Evolutionary conservation across 371 early-diverging fungal species (phyloP).

Genomic region (Fennellomyces sp.): DNA sequence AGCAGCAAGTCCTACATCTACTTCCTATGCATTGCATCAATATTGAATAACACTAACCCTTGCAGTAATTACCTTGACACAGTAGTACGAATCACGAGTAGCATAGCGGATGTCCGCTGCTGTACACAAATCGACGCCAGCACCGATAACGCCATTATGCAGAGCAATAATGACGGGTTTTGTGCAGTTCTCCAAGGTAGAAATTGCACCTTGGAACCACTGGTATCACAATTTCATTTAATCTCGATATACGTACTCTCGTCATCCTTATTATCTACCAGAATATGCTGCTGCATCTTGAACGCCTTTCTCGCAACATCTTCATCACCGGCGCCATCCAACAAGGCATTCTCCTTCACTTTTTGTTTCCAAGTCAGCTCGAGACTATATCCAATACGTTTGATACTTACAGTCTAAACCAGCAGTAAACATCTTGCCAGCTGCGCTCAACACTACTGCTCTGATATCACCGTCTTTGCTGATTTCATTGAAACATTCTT

Average conservation of each 20-base stretch:
- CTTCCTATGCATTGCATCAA: constrained; percentile 65
- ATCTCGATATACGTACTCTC: not conserved
- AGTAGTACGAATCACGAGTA: constrained; percentile 78
- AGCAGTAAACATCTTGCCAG: constrained; percentile 82
- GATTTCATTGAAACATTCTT: constrained; percentile 54
- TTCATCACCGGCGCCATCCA: constrained; percentile 8
- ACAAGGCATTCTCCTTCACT: constrained; percentile 23
- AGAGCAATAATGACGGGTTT: constrained; percentile 92
- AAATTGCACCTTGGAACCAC: constrained; percentile 67
- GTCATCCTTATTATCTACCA: constrained; percentile 13
- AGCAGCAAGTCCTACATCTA: constrained; percentile 91
- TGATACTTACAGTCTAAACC: constrained; percentile 86
- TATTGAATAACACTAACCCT: not conserved
- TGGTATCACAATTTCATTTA: constrained; percentile 16
- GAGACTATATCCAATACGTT: not conserved
- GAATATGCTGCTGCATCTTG: constrained; percentile 46
- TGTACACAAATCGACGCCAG: constrained; percentile 86
- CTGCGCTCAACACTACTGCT: constrained; percentile 74
- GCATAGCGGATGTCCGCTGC: constrained; percentile 93
- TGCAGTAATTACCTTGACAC: constrained; percentile 70
- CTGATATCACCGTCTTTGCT: constrained; percentile 64
- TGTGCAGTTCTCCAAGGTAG: constrained; percentile 81
- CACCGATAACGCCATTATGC: constrained; percentile 89
- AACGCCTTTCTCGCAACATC: constrained; percentile 60
- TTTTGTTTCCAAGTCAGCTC: not conserved